Evolutionary conservation across 257 asterid species (phyloP).

Genomic region (Primulina eburnea): DNA sequence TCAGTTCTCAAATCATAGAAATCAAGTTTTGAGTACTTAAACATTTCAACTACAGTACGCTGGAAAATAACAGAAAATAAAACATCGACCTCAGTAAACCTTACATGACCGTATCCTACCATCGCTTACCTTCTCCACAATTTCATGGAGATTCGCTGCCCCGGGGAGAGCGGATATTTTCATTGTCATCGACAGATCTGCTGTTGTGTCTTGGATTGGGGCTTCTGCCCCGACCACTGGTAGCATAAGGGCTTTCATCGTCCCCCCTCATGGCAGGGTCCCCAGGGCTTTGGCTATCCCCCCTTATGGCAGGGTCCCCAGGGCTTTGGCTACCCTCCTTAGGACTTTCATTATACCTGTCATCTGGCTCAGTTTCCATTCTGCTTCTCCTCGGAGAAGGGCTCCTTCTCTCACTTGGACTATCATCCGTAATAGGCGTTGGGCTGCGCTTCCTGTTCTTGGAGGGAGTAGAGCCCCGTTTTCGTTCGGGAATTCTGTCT

Average conservation of each 20-base stretch:
- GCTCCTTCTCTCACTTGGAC: constrained; percentile 41
- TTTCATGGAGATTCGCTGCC: constrained; percentile 69
- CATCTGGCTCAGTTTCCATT: constrained; percentile 43
- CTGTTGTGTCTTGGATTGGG: constrained; percentile 48
- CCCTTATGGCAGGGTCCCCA: constrained; percentile 39
- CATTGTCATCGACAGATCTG: constrained; percentile 44
- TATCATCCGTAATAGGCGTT: constrained; percentile 47
- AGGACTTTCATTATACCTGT: constrained; percentile 53
- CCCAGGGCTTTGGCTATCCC: constrained; percentile 57
- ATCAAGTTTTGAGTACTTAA: background rate
- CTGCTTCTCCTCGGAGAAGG: constrained; percentile 38
- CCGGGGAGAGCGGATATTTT: constrained; percentile 44
- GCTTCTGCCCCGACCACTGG: constrained; percentile 58
- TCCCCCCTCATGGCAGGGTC: constrained; percentile 45
- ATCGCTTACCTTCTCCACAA: background rate
- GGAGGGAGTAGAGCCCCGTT: constrained; percentile 40
- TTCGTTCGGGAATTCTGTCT: constrained; percentile 47
- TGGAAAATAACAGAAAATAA: background rate
- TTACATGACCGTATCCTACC: background rate
- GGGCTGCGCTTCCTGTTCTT: constrained; percentile 60
- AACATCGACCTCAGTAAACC: background rate
- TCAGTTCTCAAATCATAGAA: background rate
- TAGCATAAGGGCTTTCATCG: constrained; percentile 63
- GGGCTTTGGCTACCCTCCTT: constrained; percentile 61
- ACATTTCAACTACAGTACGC: background rate